Conservation (phyloP, 345 rosid species). For the Hypericum perforatum region DNA sequence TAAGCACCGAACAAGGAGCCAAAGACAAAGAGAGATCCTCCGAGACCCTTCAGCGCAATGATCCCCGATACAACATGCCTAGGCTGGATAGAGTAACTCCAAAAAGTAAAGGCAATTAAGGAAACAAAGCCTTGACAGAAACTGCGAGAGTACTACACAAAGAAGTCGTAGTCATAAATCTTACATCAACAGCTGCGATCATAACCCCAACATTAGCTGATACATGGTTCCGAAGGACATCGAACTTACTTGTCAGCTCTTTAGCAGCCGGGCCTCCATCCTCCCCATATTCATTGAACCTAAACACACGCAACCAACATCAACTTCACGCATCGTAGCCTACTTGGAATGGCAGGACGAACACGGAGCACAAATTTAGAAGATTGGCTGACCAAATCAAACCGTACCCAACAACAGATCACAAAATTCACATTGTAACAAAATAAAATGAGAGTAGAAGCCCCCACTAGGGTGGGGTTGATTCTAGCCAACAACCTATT, state of each 20-base stretch:
- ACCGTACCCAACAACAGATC: no score
- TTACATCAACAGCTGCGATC: slow-evolving; percentile 61
- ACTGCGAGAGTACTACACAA: no score
- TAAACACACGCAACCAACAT: slow-evolving; percentile 9
- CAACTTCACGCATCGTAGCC: neutral
- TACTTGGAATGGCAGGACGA: no score
- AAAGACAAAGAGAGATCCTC: slow-evolving; percentile 70
- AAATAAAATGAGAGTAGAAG: no score
- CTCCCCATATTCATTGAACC: slow-evolving; percentile 62
- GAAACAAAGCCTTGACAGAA: slow-evolving; percentile 1
- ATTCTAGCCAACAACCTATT: no score
- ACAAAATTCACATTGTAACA: no score
- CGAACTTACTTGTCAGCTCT: slow-evolving; percentile 62
- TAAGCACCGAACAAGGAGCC: slow-evolving; percentile 66
- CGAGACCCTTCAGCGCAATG: slow-evolving; percentile 51
- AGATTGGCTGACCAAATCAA: no score
- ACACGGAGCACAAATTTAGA: no score
- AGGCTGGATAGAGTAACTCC: slow-evolving; percentile 31
- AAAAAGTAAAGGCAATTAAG: slow-evolving; percentile 5
- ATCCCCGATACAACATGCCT: slow-evolving; percentile 32
- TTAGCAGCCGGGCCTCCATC: slow-evolving; percentile 90
- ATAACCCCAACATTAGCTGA: slow-evolving; percentile 38
- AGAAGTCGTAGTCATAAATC: neutral
- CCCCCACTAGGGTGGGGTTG: no score
- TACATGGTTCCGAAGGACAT: slow-evolving; percentile 38